A percentile compares a stretch with the other conserved stretches of the same genome.
These are phyloP conservation scores for Monosporozyma yasuniensis DNA, from an alignment of 805 yeast genomes.

Conservation along the genomic window DNA sequence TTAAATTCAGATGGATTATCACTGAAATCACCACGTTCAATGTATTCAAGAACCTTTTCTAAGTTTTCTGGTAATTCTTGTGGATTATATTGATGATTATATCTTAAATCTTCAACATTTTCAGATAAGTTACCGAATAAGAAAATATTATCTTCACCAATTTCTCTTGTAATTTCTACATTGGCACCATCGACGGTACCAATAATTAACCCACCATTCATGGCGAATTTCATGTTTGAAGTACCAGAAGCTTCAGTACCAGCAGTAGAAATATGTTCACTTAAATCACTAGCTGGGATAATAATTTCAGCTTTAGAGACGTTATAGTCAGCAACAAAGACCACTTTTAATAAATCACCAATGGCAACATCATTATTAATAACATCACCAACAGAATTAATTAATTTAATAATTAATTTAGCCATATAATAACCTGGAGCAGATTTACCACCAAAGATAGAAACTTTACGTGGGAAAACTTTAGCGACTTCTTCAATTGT, in stretches of 20 bases:
- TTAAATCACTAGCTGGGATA: conserved; percentile 80
- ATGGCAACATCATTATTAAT: conserved; percentile 71
- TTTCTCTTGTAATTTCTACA: conserved; percentile 87
- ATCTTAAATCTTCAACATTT: conserved; percentile 78
- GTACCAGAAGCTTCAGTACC: conserved; percentile 97
- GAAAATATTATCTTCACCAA: conserved; percentile 89
- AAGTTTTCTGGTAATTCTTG: conserved; percentile 52
- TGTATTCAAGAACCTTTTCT: conserved; percentile 50
- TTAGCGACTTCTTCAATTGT: conserved; percentile 50
- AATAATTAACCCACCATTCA: conserved; percentile 87
- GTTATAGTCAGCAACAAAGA: conserved; percentile 84
- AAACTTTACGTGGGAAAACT: conserved; percentile 64
- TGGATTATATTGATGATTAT: conserved; percentile 52
- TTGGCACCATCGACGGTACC: conserved; percentile 98
- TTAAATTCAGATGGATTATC: conserved; percentile 49
- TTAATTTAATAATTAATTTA: conserved; percentile 76
- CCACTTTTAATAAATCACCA: conserved; percentile 72
- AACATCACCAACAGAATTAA: conserved; percentile 72
- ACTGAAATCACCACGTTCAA: conserved; percentile 68
- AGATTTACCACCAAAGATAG: conserved; percentile 86
- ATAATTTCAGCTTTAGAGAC: conserved; percentile 91
- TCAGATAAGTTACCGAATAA: conserved; percentile 86
- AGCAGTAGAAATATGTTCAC: conserved; percentile 93
- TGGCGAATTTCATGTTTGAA: conserved; percentile 88
- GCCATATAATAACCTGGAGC: conserved; percentile 99